phyloP scores from a whole-genome alignment of 2,329 filamentous ascomycete species.

The Fusarium sp. region DNA sequence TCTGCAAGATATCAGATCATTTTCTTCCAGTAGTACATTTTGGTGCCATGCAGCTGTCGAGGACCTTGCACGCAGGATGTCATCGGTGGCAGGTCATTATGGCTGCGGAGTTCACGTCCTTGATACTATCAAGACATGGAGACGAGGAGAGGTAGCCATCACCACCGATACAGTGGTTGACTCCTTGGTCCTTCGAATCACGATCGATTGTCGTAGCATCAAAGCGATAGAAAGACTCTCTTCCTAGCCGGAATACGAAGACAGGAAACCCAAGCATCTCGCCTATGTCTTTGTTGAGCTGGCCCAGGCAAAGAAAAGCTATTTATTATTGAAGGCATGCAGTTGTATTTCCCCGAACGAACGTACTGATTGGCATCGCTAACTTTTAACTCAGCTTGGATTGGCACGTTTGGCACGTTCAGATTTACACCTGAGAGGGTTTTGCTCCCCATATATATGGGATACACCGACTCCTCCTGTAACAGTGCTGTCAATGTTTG shows the following conservation, averaged over 20 bases:
- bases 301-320: too few species aligned
- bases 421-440: too few species aligned
- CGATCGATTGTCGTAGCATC: background rate
- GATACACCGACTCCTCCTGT: background rate
- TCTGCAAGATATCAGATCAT: background rate
- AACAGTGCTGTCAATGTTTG: too few species aligned
- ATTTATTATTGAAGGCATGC: too few species aligned
- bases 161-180: too few species aligned
- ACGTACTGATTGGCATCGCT: background rate
- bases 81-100: background rate
- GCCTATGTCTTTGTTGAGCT: too few species aligned
- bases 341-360: too few species aligned
- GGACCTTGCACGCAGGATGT: background rate
- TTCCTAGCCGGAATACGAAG: too few species aligned
- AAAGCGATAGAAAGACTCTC: too few species aligned
- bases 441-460: background rate
- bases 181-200: background rate
- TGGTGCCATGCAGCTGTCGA: background rate
- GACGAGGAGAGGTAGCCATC: too few species aligned
- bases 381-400: background rate
- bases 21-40: background rate
- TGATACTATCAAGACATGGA: background rate
- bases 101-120: background rate
- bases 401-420: too few species aligned
- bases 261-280: too few species aligned